A percentile compares a stretch with the other conserved stretches of the same genome.
Conservation (phyloP, 1,139 yeast genomes). For the Candida tetrigidarum region DNA sequence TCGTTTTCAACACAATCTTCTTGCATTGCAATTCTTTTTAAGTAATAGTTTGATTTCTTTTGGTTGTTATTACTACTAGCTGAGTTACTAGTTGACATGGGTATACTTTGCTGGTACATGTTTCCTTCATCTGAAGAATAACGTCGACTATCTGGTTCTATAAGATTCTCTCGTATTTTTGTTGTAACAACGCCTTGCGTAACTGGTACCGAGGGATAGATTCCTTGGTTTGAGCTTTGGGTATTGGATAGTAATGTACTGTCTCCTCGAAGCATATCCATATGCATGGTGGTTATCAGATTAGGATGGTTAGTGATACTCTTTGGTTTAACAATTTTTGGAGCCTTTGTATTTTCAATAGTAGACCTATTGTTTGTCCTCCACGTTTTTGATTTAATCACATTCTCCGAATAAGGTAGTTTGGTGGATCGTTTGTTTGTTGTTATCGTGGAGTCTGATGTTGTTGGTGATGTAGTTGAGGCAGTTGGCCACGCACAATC, state of each 20-base stretch:
- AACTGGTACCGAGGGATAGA: too few species aligned
- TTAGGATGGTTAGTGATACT: not conserved
- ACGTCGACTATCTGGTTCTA: not conserved
- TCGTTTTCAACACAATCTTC: conserved; percentile 43
- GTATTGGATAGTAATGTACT: not conserved
- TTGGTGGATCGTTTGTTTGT: not conserved
- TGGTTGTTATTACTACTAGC: not conserved
- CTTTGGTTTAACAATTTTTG: not conserved
- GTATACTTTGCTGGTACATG: not conserved
- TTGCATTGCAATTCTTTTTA: conserved; percentile 45
- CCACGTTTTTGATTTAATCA: not conserved
- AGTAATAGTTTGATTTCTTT: conserved; percentile 23
- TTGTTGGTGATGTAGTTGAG: not conserved
- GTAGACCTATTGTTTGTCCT: not conserved
- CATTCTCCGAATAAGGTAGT: not conserved
- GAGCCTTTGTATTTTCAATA: not conserved
- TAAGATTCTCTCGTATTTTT: not conserved
- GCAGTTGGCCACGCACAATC: conserved; percentile 12
- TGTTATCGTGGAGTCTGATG: too few species aligned
- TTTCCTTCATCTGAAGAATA: not conserved
- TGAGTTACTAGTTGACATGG: not conserved
- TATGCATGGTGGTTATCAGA: conserved; percentile 3
- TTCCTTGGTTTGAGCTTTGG: too few species aligned
- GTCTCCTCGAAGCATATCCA: not conserved
- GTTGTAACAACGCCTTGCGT: not conserved